Evolutionary conservation across 495 filamentous ascomycete genomes (phyloP).

Genomic region (Paragyromitra xinjiangensis): DNA sequence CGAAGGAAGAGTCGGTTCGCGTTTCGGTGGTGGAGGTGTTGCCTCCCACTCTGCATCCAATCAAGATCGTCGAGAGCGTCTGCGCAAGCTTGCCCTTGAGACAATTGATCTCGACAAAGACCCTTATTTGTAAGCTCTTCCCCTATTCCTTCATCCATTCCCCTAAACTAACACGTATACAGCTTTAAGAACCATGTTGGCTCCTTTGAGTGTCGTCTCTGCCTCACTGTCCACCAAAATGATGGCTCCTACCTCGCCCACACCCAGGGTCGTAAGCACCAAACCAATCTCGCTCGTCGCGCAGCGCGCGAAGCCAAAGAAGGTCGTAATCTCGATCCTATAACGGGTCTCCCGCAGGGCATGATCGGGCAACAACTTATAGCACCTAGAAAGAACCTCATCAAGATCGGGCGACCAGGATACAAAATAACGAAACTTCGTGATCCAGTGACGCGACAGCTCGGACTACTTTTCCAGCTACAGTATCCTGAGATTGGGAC

Average conservation of each 20-base stretch:
- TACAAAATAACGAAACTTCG: conserved; percentile 98
- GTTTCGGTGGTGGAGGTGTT: conserved; percentile 97
- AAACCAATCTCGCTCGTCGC: conserved; percentile 96
- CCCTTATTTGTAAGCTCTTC: conserved; percentile 76
- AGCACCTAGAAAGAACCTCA: conserved; percentile 80
- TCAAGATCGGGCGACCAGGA: conserved; percentile 96
- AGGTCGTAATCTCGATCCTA: conserved; percentile 76
- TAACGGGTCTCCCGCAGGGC: conserved; percentile 78
- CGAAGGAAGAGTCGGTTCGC: conserved; percentile 95
- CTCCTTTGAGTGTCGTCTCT: conserved; percentile 97
- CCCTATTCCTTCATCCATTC: neutral
- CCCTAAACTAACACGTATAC: conserved; percentile 33
- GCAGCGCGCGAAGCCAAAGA: conserved; percentile 94
- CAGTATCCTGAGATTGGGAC: conserved; percentile 91
- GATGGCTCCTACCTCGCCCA: conserved; percentile 99
- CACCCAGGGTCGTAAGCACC: conserved; percentile 98
- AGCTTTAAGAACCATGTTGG: conserved; percentile 98
- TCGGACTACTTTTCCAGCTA: conserved; percentile 91
- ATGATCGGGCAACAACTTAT: conserved; percentile 74
- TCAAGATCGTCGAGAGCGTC: conserved; percentile 94
- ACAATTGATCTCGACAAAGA: conserved; percentile 99
- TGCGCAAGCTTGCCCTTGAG: conserved; percentile 97
- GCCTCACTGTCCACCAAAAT: conserved; percentile 99
- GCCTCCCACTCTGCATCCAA: conserved; percentile 93
- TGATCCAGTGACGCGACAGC: conserved; percentile 88